These are phyloP conservation scores for Jaltomata sinuosa DNA, from an alignment of 257 asterid genomes.

Conservation along the genomic window DNA sequence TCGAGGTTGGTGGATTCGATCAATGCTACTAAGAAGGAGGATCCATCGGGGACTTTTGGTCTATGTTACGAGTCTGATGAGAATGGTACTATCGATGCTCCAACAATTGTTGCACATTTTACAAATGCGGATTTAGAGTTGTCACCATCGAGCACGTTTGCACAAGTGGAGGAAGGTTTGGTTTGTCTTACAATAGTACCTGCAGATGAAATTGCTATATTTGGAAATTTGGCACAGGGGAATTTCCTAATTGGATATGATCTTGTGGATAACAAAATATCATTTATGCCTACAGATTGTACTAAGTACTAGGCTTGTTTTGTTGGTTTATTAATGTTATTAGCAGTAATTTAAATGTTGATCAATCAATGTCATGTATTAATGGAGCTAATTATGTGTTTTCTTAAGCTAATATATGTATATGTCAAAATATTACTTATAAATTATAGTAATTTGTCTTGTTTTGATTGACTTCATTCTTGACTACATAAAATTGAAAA, in stretches of 20 bases:
- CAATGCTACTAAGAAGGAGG: neutral
- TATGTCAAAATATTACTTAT: too few species aligned
- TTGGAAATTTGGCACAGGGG: constrained; percentile 40
- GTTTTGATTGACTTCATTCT: too few species aligned
- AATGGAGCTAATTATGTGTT: too few species aligned
- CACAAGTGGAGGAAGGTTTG: neutral
- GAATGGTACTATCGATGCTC: neutral
- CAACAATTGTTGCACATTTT: neutral
- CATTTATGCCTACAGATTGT: constrained; percentile 41
- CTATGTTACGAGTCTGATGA: neutral
- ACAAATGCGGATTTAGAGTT: constrained; percentile 5
- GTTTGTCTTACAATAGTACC: constrained; percentile 1
- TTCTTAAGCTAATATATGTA: too few species aligned
- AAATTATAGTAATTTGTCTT: too few species aligned
- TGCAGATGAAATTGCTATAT: constrained; percentile 9
- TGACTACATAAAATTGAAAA: too few species aligned
- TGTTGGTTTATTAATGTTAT: too few species aligned
- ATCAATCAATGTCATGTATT: too few species aligned
- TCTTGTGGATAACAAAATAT: constrained; percentile 20
- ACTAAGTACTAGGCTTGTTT: neutral
- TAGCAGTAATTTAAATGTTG: too few species aligned
- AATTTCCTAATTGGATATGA: constrained; percentile 38
- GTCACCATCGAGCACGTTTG: neutral
- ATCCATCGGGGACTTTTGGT: neutral
- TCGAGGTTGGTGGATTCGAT: neutral